These are phyloP conservation scores for Dactylellina sp. DNA, from an alignment of 2,329 filamentous ascomycete genomes.

Conservation along the genomic window DNA sequence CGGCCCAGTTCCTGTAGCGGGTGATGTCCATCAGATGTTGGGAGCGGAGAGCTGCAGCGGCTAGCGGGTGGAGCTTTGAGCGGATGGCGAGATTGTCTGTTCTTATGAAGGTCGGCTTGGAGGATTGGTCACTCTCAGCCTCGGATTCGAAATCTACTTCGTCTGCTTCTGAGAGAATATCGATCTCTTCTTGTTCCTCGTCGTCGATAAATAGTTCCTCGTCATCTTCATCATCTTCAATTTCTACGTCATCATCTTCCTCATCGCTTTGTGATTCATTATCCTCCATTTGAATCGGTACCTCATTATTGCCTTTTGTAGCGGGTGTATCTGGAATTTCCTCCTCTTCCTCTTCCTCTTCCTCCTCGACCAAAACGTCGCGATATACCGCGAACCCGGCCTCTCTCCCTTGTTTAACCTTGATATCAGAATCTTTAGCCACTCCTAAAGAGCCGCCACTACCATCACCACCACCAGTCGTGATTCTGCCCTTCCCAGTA, in stretches of 20 bases:
- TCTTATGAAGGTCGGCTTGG: background rate
- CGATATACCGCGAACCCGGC: background rate
- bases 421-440: no score
- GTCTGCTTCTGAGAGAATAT: no score
- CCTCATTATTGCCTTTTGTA: background rate
- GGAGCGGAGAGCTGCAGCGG: slow-evolving; percentile 4
- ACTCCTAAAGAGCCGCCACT: no score
- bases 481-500: background rate
- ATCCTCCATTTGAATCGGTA: background rate
- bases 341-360: background rate
- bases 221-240: background rate
- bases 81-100: slow-evolving; percentile 23
- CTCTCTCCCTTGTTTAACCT: no score
- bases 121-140: no score
- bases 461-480: no score
- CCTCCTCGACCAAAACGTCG: background rate
- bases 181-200: no score
- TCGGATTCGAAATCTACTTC: background rate
- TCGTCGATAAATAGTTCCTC: background rate
- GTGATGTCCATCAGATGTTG: slow-evolving; percentile 17
- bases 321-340: no score
- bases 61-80: slow-evolving; percentile 18
- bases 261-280: background rate
- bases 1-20: slow-evolving; percentile 10
- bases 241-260: background rate